Evolutionary conservation across 2,329 filamentous ascomycete genomes (phyloP).

Genomic region (Fusarium sp.): DNA sequence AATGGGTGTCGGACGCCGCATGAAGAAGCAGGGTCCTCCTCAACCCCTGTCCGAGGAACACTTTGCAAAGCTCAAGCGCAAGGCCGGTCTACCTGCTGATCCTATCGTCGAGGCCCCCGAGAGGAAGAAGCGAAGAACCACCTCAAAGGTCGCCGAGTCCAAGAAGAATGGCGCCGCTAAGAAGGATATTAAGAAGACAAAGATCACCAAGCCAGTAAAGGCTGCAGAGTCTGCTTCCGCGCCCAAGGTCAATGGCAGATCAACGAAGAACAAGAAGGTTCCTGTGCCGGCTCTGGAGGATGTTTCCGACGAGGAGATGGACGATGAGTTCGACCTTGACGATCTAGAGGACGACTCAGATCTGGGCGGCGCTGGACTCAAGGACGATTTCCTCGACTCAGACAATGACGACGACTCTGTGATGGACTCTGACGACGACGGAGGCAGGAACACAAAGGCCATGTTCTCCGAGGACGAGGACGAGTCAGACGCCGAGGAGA

Average conservation of each 20-base stretch:
- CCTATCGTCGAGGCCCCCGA: conserved; percentile 69
- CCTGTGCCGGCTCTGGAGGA: conserved; percentile 61
- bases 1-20: conserved; percentile 92
- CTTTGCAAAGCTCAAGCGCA: conserved; percentile 85
- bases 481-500: conserved; percentile 88
- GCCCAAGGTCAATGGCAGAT: conserved; percentile 46
- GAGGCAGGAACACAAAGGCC: conserved; percentile 62
- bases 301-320: conserved; percentile 57
- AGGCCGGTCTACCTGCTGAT: conserved; percentile 77
- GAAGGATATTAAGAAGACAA: conserved; percentile 51
- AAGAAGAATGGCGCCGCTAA: conserved; percentile 48
- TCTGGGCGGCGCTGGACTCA: conserved; percentile 56
- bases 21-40: conserved; percentile 95
- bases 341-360: conserved; percentile 62
- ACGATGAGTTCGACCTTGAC: conserved; percentile 60
- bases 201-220: conserved; percentile 54
- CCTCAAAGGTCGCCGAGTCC: conserved; percentile 52
- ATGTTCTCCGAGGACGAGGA: conserved; percentile 98
- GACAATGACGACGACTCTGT: conserved; percentile 71
- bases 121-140: conserved; percentile 68
- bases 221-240: conserved; percentile 47
- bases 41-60: conserved; percentile 84
- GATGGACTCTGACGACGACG: conserved; percentile 79
- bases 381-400: conserved; percentile 72
- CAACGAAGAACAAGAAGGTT: conserved; percentile 52